phyloP scores from a whole-genome alignment of 179 eudicot species.

The Beta macrorhiza region DNA sequence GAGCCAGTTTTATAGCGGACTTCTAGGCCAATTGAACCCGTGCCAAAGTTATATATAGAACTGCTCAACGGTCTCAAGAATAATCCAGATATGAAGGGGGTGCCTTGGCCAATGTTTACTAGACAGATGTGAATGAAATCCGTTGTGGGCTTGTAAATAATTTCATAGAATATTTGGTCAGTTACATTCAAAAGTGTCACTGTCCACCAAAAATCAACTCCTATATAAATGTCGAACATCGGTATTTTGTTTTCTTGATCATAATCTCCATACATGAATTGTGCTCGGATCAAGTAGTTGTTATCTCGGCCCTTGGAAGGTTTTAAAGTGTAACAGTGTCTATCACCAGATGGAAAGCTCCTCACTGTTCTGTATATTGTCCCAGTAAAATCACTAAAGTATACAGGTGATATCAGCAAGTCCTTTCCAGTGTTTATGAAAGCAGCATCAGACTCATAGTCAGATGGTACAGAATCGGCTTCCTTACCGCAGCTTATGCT shows the following conservation, averaged over 20 bases:
- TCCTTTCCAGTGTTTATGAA: slow-evolving; percentile 20
- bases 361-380: slow-evolving; percentile 1
- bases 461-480: too few relatives aligned
- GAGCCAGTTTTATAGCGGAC: too few relatives aligned
- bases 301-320: neutral
- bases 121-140: too few relatives aligned
- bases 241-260: slow-evolving; percentile 9
- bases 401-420: too few relatives aligned
- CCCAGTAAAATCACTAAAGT: too few relatives aligned
- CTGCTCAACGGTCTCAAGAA: too few relatives aligned
- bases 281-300: slow-evolving; percentile 15
- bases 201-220: slow-evolving; percentile 9
- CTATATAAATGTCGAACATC: slow-evolving; percentile 11
- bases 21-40: too few relatives aligned
- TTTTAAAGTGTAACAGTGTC: slow-evolving; percentile 22
- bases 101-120: too few relatives aligned
- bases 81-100: too few relatives aligned
- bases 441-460: neutral
- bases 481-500: too few relatives aligned
- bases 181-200: neutral
- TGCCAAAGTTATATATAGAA: too few relatives aligned
- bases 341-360: slow-evolving; percentile 13
- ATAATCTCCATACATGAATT: slow-evolving; percentile 14
- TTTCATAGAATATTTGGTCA: neutral
- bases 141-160: neutral